Conservation (phyloP, 1,139 yeast species). For the Debaryomyces nepalensis region DNA sequence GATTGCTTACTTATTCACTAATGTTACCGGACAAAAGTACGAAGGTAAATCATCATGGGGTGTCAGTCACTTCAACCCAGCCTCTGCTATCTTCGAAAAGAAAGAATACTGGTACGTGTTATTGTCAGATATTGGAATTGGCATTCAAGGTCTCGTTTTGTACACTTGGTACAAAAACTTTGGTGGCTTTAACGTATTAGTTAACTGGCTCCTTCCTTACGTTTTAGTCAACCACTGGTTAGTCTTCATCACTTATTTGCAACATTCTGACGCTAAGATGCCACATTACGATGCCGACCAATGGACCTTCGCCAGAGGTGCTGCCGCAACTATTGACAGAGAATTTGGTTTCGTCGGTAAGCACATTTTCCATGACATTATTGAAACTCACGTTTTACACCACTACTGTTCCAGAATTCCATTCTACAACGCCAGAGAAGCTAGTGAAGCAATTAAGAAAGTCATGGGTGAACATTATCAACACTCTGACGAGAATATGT, state of each 20-base stretch:
- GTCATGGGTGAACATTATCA: conserved; percentile 65
- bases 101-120: conserved; percentile 60
- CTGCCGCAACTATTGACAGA: conserved; percentile 68
- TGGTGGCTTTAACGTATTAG: conserved; percentile 52
- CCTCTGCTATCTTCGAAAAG: conserved; percentile 56
- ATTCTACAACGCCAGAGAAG: conserved; percentile 65
- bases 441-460: conserved; percentile 58
- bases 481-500: conserved; percentile 59
- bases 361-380: conserved; percentile 64
- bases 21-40: conserved; percentile 58
- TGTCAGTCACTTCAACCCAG: conserved; percentile 56
- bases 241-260: conserved; percentile 63
- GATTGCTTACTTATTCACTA: conserved; percentile 50
- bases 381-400: conserved; percentile 67
- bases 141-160: conserved; percentile 42
- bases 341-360: conserved; percentile 63
- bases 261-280: conserved; percentile 61
- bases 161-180: conserved; percentile 54
- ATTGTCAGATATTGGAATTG: conserved; percentile 57
- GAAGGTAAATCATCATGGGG: conserved; percentile 37
- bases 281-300: conserved; percentile 61
- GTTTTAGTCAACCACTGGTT: conserved; percentile 66
- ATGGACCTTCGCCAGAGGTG: conserved; percentile 71
- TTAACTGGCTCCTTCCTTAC: conserved; percentile 61
- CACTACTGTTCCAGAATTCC: conserved; percentile 67